Base-by-base conservation (phyloP, 2,329 filamentous ascomycete genomes). In the Capronia coronata region DNA sequence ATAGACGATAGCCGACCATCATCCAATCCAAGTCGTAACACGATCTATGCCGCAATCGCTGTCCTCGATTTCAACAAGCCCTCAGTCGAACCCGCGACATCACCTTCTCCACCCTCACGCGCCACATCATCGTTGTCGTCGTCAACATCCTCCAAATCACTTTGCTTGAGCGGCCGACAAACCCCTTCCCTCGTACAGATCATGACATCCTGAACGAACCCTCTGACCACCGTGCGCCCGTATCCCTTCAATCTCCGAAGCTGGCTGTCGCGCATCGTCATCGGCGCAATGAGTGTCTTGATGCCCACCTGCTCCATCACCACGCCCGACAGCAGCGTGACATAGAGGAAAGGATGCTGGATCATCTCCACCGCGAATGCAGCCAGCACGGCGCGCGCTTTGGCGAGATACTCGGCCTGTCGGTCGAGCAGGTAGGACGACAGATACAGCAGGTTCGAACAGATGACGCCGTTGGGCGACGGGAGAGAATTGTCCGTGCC, bases 401-500 rank as follows among this genome's bases (percentile, higher is more conserved):
- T 45, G n/a, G 40, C 25, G 7, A 32, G 29, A 22, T 60, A 60
- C 0, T 75, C 75, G 62, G 87, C 90, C 2, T 68, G 66, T 1
- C 80, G 70, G 56, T 87, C 81, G 40, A 80, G 78, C 0, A 94
- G 73, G 1, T 94, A 66, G 4, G 77, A 76, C 10, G 80, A 80
- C 2, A 97, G 78, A 0, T 87, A 82, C 68, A 93, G 86, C n/a
- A 97, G 73, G 63, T 97, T 97, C 13, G 80, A 77, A 0, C 87
- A 86, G n/a, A 86, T 85, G 4, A 91, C 79, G 32, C 87, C 88
- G 64, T 98, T 98, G 44, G 87, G 85, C 0, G 88, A 93, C 0
- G 93, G 93, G 52, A 93, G 84, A 1, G 88, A 84, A 3, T 87
- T 87, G 67, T 98, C 93, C 78, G 96, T 96, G 57, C 89, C 93